Evolutionary conservation across 441 rosid genomes (phyloP).

Genomic region (Pelargonium cotyledonis): DNA sequence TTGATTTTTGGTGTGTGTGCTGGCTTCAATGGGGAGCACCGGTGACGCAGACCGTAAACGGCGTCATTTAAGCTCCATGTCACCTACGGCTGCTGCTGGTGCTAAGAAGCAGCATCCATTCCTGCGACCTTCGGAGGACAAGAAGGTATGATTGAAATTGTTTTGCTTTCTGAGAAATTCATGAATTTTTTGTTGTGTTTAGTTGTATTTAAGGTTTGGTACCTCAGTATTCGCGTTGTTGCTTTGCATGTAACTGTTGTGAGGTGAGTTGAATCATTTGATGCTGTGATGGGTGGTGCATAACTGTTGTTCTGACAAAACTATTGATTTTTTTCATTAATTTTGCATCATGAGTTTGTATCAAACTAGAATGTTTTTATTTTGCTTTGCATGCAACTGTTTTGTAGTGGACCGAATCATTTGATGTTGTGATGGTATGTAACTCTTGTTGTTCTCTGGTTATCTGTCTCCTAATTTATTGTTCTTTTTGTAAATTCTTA

Average conservation of each 20-base stretch:
- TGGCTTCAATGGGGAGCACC: constrained; percentile 72
- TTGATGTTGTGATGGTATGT: background rate
- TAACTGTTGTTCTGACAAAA: background rate
- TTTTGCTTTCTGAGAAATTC: background rate
- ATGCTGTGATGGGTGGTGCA: background rate
- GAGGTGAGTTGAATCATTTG: background rate
- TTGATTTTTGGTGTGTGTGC: constrained; percentile 38
- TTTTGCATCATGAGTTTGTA: no score
- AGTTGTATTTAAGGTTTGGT: background rate
- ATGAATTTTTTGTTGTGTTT: background rate
- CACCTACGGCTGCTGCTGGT: constrained; percentile 58
- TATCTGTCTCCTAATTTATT: background rate
- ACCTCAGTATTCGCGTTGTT: background rate
- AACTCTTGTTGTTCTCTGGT: background rate
- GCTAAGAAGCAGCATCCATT: constrained; percentile 63
- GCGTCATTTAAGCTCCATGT: constrained; percentile 71
- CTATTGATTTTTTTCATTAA: no score
- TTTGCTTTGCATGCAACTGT: background rate
- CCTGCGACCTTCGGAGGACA: constrained; percentile 69
- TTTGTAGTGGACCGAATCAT: background rate
- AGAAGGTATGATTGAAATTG: constrained; percentile 37
- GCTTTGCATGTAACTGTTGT: background rate
- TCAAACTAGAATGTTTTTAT: no score
- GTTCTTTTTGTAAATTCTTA: background rate
- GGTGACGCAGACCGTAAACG: constrained; percentile 91